Conservation (phyloP, 2,329 filamentous ascomycete genomes). For the Hymenoscyphus infarciens region DNA sequence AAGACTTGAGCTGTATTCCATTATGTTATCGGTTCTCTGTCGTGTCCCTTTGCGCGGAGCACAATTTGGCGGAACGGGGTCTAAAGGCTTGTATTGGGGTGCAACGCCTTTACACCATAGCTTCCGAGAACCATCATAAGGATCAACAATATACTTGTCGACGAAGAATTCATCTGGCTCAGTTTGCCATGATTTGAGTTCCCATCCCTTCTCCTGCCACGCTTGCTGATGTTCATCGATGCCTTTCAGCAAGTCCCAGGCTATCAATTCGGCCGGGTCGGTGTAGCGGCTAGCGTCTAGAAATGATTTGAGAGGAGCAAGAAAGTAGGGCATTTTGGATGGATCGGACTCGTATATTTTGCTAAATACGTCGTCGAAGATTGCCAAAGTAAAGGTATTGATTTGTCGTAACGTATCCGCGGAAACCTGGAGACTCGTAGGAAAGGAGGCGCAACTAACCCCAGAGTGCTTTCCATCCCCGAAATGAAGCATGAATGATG, state of each 20-base stretch:
- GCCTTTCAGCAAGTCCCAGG: constrained; percentile 56
- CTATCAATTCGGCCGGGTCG: constrained; percentile 43
- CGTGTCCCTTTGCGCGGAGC: constrained; percentile 44
- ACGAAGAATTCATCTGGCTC: constrained; percentile 47
- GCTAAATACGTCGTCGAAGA: constrained; percentile 85
- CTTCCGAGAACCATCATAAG: constrained; percentile 60
- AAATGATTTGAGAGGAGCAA: constrained; percentile 55
- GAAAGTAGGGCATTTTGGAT: constrained; percentile 74
- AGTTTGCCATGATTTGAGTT: constrained; percentile 27
- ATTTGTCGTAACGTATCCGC: constrained; percentile 50
- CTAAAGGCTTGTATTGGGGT: constrained; percentile 56
- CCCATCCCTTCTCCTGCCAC: constrained; percentile 41
- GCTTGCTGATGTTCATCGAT: constrained; percentile 35
- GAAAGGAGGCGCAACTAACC: constrained; percentile 49
- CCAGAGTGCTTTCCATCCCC: constrained; percentile 57
- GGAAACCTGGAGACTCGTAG: constrained; percentile 42
- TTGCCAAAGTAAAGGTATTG: constrained; percentile 67
- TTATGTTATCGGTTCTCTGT: constrained; percentile 56
- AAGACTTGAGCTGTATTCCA: constrained; percentile 79
- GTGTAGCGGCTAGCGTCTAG: constrained; percentile 5
- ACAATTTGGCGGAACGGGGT: constrained; percentile 60
- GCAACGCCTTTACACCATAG: constrained; percentile 54
- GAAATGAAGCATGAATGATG: constrained; percentile 69
- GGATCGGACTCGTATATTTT: constrained; percentile 69
- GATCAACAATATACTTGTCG: constrained; percentile 54